A percentile compares a stretch with the other conserved stretches of the same genome.
Conservation (phyloP, 2,329 filamentous ascomycete genomes). For the Aspergillus thermomutatus region DNA sequence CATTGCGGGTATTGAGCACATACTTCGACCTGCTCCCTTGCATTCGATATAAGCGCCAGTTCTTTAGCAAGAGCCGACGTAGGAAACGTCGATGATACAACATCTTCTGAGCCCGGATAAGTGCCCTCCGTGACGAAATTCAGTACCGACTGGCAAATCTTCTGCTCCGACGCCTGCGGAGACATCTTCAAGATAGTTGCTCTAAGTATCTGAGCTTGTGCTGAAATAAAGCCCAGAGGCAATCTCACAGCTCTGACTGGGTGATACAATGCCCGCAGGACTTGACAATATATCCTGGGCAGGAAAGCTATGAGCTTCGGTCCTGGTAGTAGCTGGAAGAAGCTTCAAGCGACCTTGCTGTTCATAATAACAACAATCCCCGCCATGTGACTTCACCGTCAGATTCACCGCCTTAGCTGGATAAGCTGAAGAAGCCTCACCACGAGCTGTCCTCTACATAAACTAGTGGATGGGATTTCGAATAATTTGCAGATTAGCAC, state of each 20-base stretch:
- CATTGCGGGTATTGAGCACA: constrained; percentile 6
- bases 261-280: neutral
- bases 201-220: neutral
- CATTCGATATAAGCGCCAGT: constrained; percentile 49
- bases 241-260: neutral
- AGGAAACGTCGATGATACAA: constrained; percentile 53
- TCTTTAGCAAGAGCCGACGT: constrained; percentile 48
- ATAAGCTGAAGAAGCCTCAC: neutral
- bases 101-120: constrained; percentile 56
- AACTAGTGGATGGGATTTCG: constrained; percentile 1
- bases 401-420: constrained; percentile 18
- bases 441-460: neutral
- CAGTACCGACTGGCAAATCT: constrained; percentile 60
- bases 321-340: neutral
- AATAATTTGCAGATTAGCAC: neutral
- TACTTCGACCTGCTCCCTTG: constrained; percentile 54
- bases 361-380: constrained; percentile 8
- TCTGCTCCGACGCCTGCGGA: constrained; percentile 36
- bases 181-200: constrained; percentile 24
- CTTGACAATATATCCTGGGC: neutral
- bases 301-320: neutral
- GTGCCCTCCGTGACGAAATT: constrained; percentile 57
- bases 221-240: neutral
- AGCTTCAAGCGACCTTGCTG: neutral
- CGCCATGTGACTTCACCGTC: constrained; percentile 34